These are phyloP conservation scores for Schizophyllum commune DNA, from an alignment of 1,284 basidiomycete genomes.

Conservation along the genomic window DNA sequence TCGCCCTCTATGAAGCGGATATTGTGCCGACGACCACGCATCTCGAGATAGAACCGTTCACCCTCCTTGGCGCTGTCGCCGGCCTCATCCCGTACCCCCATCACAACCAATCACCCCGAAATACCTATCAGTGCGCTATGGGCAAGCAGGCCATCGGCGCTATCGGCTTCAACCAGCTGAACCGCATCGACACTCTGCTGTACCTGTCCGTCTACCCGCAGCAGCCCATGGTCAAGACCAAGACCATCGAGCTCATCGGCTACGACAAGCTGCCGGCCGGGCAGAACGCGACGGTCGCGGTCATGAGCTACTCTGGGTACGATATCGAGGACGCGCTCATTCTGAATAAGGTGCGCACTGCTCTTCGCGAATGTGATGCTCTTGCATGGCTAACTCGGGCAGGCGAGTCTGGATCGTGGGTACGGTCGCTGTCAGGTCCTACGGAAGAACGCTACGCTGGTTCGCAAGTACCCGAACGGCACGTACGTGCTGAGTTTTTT, in stretches of 20 bases:
- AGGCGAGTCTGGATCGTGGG: slow-evolving; percentile 93
- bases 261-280: slow-evolving; percentile 97
- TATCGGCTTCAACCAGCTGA: slow-evolving; percentile 96
- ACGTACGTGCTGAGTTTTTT: slow-evolving; percentile 52
- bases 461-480: slow-evolving; percentile 96
- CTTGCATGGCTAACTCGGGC: slow-evolving; percentile 12
- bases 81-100: slow-evolving; percentile 99
- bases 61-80: slow-evolving; percentile 93
- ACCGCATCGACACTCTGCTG: slow-evolving; percentile 96
- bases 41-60: slow-evolving; percentile 98
- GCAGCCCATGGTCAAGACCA: slow-evolving; percentile 99
- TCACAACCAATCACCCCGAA: slow-evolving; percentile 98
- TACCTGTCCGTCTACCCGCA: slow-evolving; percentile 99
- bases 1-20: slow-evolving; percentile 90
- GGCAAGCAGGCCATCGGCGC: slow-evolving; percentile 99
- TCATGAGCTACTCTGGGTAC: slow-evolving; percentile 99
- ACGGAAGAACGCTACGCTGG: slow-evolving; percentile 90
- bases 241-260: slow-evolving; percentile 94
- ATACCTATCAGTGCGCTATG: slow-evolving; percentile 99
- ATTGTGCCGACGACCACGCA: slow-evolving; percentile 85
- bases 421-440: slow-evolving; percentile 98
- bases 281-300: slow-evolving; percentile 97
- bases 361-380: background rate
- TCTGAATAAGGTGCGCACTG: slow-evolving; percentile 70
- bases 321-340: slow-evolving; percentile 99